Base-by-base conservation (phyloP, 23 red algal species). In the Chondrus crispus region DNA sequence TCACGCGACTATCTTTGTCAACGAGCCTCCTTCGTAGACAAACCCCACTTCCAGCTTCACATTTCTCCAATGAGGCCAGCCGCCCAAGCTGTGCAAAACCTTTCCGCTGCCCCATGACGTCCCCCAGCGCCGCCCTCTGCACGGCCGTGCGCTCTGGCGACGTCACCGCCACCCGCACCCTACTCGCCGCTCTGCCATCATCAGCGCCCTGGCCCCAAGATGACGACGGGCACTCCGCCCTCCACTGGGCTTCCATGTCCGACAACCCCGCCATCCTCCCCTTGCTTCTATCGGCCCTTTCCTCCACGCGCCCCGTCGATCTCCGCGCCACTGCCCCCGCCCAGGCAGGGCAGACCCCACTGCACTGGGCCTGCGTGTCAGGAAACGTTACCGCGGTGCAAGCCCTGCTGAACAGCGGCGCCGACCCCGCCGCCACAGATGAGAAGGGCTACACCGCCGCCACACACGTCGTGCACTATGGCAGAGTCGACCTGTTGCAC, bases 381-480 rank as follows among this genome's bases (percentile, higher is more conserved):
- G 91, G 80, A 32, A 66, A 46, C 12, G 22, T 86, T 8, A 41
- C 81, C 33, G 80, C 79, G 13, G 54, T 87, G 22, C 41, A 41
- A 24, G 68, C 75, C 29, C 58, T 95, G 29, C 48, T 95, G 10
- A 62, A 81, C 19, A 40, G 46, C 6, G 93, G 93, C 41, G 93
- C 93, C 19, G 57, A 80, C 30, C 73, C 55, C 19, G 38, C 52
- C 55, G 38, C 74, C 26, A 35, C 40, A 13, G 93, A 95, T 81
- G 84, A 33, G 16, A 86, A 48, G 26, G 93, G 93, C 48, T 95
- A 89, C 36, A 70, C 47, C 57, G 76, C 93, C 53, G 19, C 62
- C 64, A 82, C 77, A 24, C 93, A 95, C 38, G 93, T 84, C 20
- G 83, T 81, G 1, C 82, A 88, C 36, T 88, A 89, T 24, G 93